Conservation (phyloP, 2,329 filamentous ascomycete genomes). For the Calonectria multiphialidica region DNA sequence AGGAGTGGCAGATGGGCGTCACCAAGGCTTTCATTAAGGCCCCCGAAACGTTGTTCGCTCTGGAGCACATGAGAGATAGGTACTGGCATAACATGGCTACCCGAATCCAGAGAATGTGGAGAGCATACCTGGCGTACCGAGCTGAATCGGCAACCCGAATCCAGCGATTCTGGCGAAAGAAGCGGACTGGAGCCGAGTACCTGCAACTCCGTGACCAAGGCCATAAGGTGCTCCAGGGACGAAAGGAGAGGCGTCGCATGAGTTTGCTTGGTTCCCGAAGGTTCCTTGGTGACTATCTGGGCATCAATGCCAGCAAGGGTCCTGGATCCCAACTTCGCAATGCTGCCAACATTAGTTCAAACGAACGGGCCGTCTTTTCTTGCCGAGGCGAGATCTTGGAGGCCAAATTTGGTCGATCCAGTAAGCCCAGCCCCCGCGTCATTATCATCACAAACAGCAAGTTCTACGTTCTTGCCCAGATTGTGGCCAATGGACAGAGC, state of each 20-base stretch:
- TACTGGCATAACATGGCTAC: constrained; percentile 99
- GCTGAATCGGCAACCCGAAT: constrained; percentile 94
- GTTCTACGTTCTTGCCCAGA: constrained; percentile 90
- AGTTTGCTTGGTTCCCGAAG: constrained; percentile 91
- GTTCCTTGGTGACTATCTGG: constrained; percentile 95
- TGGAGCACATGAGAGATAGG: constrained; percentile 96
- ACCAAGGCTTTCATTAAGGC: constrained; percentile 99
- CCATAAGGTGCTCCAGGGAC: constrained; percentile 82
- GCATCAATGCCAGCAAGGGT: constrained; percentile 83
- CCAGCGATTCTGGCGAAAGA: constrained; percentile 95
- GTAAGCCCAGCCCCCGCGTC: constrained; percentile 89
- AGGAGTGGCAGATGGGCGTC: constrained; percentile 97
- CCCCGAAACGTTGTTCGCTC: constrained; percentile 93
- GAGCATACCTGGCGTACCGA: constrained; percentile 93
- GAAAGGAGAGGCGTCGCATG: constrained; percentile 92
- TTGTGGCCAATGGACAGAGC: constrained; percentile 83
- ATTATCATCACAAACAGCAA: constrained; percentile 87
- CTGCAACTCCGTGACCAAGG: constrained; percentile 90
- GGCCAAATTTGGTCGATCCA: constrained; percentile 95
- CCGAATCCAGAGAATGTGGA: constrained; percentile 96
- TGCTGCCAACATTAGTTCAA: constrained; percentile 76
- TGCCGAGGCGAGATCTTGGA: constrained; percentile 91
- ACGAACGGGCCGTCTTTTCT: constrained; percentile 87
- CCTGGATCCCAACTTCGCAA: constrained; percentile 85
- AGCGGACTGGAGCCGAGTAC: constrained; percentile 90